Percentiles rank a stretch among this genome's conserved stretches.
phyloP scores from a whole-genome alignment of 1,139 yeast species.

The Sugiyamaella castrensis region DNA sequence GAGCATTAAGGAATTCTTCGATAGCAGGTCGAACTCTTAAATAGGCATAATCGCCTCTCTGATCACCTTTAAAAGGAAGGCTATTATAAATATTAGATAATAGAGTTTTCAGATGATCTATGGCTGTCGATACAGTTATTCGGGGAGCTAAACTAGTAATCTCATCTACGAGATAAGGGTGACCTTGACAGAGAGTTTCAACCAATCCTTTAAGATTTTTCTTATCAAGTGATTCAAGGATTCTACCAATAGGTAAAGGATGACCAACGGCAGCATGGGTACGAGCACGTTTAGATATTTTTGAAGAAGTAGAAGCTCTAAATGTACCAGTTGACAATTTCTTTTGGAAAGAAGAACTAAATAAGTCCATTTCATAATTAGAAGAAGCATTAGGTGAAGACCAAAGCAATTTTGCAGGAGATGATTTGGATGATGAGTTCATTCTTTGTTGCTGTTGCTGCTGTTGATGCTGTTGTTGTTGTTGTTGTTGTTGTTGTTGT shows the following conservation, averaged over 20 bases:
- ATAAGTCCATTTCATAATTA: slow-evolving; percentile 15
- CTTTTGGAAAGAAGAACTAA: slow-evolving; percentile 14
- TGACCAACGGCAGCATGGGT: slow-evolving; percentile 32
- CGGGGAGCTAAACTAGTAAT: slow-evolving; percentile 56
- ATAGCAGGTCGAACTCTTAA: slow-evolving; percentile 71
- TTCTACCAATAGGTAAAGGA: slow-evolving; percentile 54
- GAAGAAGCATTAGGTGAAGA: background rate
- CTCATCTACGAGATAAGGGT: slow-evolving; percentile 61
- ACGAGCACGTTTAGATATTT: slow-evolving; percentile 24
- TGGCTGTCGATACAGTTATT: slow-evolving; percentile 53
- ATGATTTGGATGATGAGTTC: slow-evolving; percentile 1
- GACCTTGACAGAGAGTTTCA: slow-evolving; percentile 49
- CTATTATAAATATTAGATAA: slow-evolving; percentile 46
- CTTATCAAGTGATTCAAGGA: slow-evolving; percentile 66
- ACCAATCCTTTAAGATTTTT: slow-evolving; percentile 53
- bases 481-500: slow-evolving; percentile 3
- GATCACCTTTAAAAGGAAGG: slow-evolving; percentile 74
- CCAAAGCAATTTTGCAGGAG: background rate
- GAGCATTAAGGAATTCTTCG: slow-evolving; percentile 70
- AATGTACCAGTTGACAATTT: slow-evolving; percentile 12
- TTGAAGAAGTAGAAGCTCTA: slow-evolving; percentile 8
- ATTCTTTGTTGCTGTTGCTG: background rate
- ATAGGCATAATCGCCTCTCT: slow-evolving; percentile 80
- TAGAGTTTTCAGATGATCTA: slow-evolving; percentile 50
- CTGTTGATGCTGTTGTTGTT: too few relatives aligned